A percentile compares a stretch with the other conserved stretches of the same genome.
Conservation (phyloP, 2,329 filamentous ascomycete genomes). For the Cladosporium cucumerinum region DNA sequence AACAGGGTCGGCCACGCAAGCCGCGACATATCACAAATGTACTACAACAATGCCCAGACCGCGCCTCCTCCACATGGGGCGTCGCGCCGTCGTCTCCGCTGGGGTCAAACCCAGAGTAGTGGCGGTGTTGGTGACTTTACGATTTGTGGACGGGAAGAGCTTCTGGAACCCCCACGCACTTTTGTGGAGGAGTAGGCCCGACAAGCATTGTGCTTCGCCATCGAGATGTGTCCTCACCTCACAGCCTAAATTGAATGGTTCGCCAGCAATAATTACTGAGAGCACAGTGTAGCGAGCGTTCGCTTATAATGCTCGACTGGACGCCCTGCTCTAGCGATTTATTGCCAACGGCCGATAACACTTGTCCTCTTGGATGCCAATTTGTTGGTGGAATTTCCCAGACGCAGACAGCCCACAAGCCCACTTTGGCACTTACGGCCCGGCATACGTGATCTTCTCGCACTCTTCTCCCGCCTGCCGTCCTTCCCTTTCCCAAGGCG, state of each 20-base stretch:
- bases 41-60: slow-evolving; percentile 11
- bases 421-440: slow-evolving; percentile 2
- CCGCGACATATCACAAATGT: neutral
- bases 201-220: too few species aligned
- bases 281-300: neutral
- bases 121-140: slow-evolving; percentile 1
- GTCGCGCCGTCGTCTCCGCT: slow-evolving; percentile 12
- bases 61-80: slow-evolving; percentile 14
- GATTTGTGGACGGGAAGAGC: neutral
- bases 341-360: slow-evolving; percentile 1
- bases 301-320: neutral
- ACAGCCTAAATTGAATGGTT: slow-evolving; percentile 15
- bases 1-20: slow-evolving; percentile 13
- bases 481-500: slow-evolving; percentile 1
- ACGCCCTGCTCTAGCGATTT: neutral
- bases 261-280: neutral
- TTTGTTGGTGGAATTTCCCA: slow-evolving; percentile 6
- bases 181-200: slow-evolving; percentile 4
- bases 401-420: neutral
- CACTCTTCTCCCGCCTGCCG: slow-evolving; percentile 15
- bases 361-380: slow-evolving; percentile 8
- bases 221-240: too few species aligned
- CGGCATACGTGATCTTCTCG: slow-evolving; percentile 13
- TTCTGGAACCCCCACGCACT: slow-evolving; percentile 15
- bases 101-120: slow-evolving; percentile 2